Conservation (phyloP, 148 eudicot genomes). For the Drosera capensis region DNA sequence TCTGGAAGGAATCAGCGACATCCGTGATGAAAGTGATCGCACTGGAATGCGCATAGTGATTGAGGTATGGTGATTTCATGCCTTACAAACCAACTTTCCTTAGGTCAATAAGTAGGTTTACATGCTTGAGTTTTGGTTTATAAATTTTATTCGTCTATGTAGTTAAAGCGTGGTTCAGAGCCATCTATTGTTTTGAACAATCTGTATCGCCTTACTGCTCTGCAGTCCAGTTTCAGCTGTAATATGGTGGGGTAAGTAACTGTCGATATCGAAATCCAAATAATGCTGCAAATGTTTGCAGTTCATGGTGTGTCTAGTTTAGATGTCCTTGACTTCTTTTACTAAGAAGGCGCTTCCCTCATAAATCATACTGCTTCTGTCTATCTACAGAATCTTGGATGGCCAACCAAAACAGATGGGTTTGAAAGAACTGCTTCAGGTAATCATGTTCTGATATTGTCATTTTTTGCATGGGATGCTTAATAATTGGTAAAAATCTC, state of each 20-base stretch:
- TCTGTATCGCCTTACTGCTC: conserved; percentile 76
- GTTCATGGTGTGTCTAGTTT: too few relatives aligned
- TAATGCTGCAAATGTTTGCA: too few relatives aligned
- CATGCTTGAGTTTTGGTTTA: not conserved
- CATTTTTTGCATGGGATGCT: not conserved
- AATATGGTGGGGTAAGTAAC: conserved; percentile 95
- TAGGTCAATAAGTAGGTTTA: not conserved
- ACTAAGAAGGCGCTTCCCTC: too few relatives aligned
- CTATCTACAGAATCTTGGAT: conserved; percentile 55
- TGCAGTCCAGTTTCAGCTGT: conserved; percentile 91
- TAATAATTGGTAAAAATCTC: too few relatives aligned
- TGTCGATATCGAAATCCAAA: too few relatives aligned
- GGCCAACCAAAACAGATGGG: conserved; percentile 91
- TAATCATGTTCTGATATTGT: conserved; percentile 15
- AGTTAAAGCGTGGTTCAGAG: conserved; percentile 89
- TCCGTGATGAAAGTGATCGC: conserved; percentile 98
- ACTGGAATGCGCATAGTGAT: conserved; percentile 95
- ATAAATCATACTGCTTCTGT: not conserved
- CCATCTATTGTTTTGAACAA: conserved; percentile 82
- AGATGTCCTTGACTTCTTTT: too few relatives aligned
- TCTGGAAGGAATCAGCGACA: conserved; percentile 90
- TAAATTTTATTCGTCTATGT: conserved; percentile 8
- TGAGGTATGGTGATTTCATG: conserved; percentile 36
- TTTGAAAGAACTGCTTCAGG: conserved; percentile 80
- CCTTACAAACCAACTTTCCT: not conserved